phyloP scores from a whole-genome alignment of 768 basidiomycete genomes.

The Naganishia vaughanmartiniae region DNA sequence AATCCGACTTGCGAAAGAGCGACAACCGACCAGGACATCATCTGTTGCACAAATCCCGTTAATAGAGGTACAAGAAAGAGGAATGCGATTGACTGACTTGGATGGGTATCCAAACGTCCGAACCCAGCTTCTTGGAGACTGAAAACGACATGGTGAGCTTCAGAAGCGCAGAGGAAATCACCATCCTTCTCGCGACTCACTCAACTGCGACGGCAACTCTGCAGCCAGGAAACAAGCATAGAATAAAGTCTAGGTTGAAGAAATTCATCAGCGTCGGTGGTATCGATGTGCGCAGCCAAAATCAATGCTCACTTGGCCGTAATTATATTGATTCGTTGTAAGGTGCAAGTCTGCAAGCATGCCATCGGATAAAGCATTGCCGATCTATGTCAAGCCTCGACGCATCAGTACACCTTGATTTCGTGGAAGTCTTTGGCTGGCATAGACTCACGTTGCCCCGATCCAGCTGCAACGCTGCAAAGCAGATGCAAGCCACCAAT shows the following conservation, averaged over 20 bases:
- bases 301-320: slow-evolving; percentile 29
- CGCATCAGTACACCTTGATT: neutral
- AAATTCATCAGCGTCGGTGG: neutral
- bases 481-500: slow-evolving; percentile 32
- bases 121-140: slow-evolving; percentile 38
- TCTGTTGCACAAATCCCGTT: neutral
- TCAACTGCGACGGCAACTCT: slow-evolving; percentile 39
- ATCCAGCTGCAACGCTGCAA: slow-evolving; percentile 38
- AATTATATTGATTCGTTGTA: slow-evolving; percentile 38
- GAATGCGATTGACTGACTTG: slow-evolving; percentile 8
- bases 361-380: slow-evolving; percentile 39
- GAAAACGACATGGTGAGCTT: neutral
- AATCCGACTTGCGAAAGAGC: slow-evolving; percentile 21
- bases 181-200: neutral
- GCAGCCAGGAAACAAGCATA: slow-evolving; percentile 38
- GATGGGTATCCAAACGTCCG: slow-evolving; percentile 41
- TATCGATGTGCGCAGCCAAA: neutral
- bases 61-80: neutral
- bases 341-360: slow-evolving; percentile 37
- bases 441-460: slow-evolving; percentile 35
- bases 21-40: slow-evolving; percentile 39
- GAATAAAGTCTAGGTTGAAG: slow-evolving; percentile 34
- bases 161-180: neutral
- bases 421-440: neutral
- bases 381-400: slow-evolving; percentile 30